phyloP scores from a whole-genome alignment of 805 yeast species.

The Alloascoidea hylecoeti region DNA sequence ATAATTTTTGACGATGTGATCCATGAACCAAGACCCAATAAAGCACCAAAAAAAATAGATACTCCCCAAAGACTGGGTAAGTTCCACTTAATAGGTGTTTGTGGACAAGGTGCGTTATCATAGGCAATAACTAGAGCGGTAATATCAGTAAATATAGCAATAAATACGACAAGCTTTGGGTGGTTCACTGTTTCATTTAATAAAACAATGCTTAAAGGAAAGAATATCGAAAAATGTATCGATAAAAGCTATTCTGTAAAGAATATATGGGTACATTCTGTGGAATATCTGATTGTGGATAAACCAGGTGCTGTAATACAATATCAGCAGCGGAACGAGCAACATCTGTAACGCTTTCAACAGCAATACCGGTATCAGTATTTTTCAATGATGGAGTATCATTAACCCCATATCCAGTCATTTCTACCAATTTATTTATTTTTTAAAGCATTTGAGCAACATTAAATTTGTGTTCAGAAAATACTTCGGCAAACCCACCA shows the following conservation, averaged over 20 bases:
- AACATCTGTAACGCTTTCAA: constrained; percentile 96
- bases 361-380: constrained; percentile 95
- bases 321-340: constrained; percentile 96
- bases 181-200: constrained; percentile 82
- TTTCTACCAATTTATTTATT: constrained; percentile 95
- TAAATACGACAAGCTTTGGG: constrained; percentile 89
- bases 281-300: constrained; percentile 95
- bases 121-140: constrained; percentile 73
- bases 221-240: constrained; percentile 77
- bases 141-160: constrained; percentile 86
- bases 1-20: constrained; percentile 90
- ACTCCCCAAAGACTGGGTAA: constrained; percentile 84
- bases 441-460: constrained; percentile 92
- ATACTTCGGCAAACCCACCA: constrained; percentile 97
- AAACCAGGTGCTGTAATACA: constrained; percentile 92
- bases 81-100: constrained; percentile 92
- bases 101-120: constrained; percentile 93
- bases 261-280: constrained; percentile 97
- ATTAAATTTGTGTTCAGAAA: constrained; percentile 95
- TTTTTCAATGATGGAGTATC: constrained; percentile 96
- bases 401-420: constrained; percentile 99
- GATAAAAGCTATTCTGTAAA: constrained; percentile 94
- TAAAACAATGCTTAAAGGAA: constrained; percentile 67
- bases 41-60: constrained; percentile 56
- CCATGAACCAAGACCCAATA: constrained; percentile 77